These are phyloP conservation scores for Malus fusca DNA, from an alignment of 306 rosid genomes.

Conservation along the genomic window DNA sequence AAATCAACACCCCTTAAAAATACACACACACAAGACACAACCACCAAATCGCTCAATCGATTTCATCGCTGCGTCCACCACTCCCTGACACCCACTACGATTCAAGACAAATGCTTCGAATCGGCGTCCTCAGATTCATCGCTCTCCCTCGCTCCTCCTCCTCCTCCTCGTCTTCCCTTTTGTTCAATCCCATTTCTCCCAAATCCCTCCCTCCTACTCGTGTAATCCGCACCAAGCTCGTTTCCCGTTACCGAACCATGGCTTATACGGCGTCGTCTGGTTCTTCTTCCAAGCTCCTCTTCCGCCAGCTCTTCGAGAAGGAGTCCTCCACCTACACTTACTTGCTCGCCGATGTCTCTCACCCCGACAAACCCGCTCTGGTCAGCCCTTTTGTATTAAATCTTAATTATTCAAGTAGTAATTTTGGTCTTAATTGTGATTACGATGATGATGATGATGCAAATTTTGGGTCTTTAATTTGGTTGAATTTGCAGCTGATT, in stretches of 20 bases:
- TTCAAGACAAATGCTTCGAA: not conserved
- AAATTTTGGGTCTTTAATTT: not conserved
- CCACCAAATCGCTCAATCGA: not conserved
- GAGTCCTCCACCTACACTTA: slow-evolving; percentile 91
- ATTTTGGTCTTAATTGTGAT: not conserved
- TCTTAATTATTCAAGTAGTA: not conserved
- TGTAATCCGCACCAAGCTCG: not conserved
- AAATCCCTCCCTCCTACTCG: not conserved
- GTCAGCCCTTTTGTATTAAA: slow-evolving; percentile 14
- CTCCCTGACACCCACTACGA: not conserved
- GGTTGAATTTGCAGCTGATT: slow-evolving; percentile 56
- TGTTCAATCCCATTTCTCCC: not conserved
- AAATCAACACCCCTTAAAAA: too few species aligned
- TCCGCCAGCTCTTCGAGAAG: slow-evolving; percentile 93
- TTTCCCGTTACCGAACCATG: not conserved
- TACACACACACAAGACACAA: not conserved
- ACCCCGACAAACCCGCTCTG: slow-evolving; percentile 72
- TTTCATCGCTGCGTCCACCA: not conserved
- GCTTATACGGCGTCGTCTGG: slow-evolving; percentile 23
- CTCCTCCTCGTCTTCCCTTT: not conserved
- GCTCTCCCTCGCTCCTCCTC: not conserved
- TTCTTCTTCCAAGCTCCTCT: slow-evolving; percentile 43
- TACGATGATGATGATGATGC: not conserved
- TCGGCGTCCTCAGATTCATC: not conserved
- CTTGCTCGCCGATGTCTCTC: slow-evolving; percentile 72